Conservation (phyloP, 2,329 filamentous ascomycete species). For the Boeremia lycopersici region DNA sequence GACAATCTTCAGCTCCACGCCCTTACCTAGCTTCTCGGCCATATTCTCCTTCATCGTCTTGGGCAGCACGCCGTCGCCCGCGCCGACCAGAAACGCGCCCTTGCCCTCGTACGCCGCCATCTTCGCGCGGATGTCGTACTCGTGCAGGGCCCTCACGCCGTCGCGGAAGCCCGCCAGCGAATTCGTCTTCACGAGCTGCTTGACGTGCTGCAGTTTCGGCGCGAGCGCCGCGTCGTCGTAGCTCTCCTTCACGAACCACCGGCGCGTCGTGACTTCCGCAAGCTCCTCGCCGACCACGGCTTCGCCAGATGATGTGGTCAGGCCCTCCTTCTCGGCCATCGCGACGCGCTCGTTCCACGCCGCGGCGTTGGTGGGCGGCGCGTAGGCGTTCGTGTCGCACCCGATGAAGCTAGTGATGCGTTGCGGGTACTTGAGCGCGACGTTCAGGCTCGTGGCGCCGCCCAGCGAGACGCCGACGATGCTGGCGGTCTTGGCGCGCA, state of each 20-base stretch:
- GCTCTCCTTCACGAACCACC: slow-evolving; percentile 72
- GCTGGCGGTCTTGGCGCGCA: slow-evolving; percentile 70
- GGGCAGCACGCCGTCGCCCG: slow-evolving; percentile 74
- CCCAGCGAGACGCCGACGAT: slow-evolving; percentile 82
- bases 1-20: slow-evolving; percentile 68
- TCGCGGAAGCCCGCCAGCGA: slow-evolving; percentile 71
- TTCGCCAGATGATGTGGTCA: slow-evolving; percentile 48
- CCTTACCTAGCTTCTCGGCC: slow-evolving; percentile 51
- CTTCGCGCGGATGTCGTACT: slow-evolving; percentile 68
- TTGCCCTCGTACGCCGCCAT: slow-evolving; percentile 63
- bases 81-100: slow-evolving; percentile 73
- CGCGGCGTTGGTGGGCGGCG: slow-evolving; percentile 74
- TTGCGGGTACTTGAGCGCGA: slow-evolving; percentile 69
- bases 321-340: slow-evolving; percentile 64
- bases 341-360: slow-evolving; percentile 80
- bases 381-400: slow-evolving; percentile 78
- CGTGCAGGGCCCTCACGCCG: slow-evolving; percentile 72
- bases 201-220: slow-evolving; percentile 63
- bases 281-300: slow-evolving; percentile 67
- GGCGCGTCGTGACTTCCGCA: slow-evolving; percentile 71
- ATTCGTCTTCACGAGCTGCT: slow-evolving; percentile 72
- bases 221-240: slow-evolving; percentile 61
- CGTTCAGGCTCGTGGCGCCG: slow-evolving; percentile 76
- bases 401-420: slow-evolving; percentile 68
- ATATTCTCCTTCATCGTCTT: slow-evolving; percentile 79